Conservation (phyloP, 768 basidiomycete genomes). For the Phallus indusiatus region DNA sequence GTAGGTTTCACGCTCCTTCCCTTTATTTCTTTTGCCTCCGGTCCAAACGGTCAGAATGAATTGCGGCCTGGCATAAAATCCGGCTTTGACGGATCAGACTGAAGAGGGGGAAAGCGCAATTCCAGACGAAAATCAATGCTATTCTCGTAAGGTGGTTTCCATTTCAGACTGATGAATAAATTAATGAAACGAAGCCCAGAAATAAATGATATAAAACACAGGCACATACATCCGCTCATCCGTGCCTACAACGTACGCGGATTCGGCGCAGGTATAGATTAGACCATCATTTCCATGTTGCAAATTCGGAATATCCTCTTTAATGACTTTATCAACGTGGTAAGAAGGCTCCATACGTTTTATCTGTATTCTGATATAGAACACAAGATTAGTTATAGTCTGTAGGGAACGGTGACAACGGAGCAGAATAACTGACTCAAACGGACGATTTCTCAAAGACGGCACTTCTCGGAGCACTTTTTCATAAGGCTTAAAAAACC, state of each 20-base stretch:
- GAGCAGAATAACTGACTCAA: constrained; percentile 53
- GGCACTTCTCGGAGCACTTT: constrained; percentile 64
- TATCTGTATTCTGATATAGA: constrained; percentile 56
- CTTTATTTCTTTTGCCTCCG: constrained; percentile 37
- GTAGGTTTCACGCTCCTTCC: constrained; percentile 30
- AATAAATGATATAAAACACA: neutral
- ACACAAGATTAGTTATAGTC: neutral
- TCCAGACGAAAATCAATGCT: constrained; percentile 96
- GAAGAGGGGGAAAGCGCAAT: constrained; percentile 77
- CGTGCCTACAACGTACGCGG: constrained; percentile 74
- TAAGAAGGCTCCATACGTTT: constrained; percentile 88
- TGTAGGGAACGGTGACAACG: neutral
- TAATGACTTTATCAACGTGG: constrained; percentile 77
- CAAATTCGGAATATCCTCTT: constrained; percentile 70
- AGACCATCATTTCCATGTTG: constrained; percentile 94
- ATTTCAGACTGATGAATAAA: constrained; percentile 63
- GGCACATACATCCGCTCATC: constrained; percentile 74
- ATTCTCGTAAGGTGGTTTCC: constrained; percentile 98
- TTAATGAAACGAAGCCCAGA: constrained; percentile 1
- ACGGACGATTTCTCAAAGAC: constrained; percentile 61
- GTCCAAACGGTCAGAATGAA: constrained; percentile 80
- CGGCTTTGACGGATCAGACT: constrained; percentile 44
- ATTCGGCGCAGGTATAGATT: constrained; percentile 87
- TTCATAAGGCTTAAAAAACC: constrained; percentile 75
- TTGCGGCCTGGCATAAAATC: constrained; percentile 77